Evolutionary conservation across 257 asterid species (phyloP).

Genomic region (Solanum neorickii): DNA sequence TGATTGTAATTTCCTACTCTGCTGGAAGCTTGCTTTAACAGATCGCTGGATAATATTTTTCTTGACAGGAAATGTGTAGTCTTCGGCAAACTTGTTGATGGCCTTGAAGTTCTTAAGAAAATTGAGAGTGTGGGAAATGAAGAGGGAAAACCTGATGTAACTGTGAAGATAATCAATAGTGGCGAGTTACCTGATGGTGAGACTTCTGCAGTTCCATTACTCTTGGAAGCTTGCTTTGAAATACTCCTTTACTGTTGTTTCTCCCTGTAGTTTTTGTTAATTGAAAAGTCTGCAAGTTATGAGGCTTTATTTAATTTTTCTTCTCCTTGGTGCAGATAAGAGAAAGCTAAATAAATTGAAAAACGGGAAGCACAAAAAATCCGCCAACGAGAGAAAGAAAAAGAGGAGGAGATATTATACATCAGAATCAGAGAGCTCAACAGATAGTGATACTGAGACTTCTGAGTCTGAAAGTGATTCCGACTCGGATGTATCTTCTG

Average conservation of each 20-base stretch:
- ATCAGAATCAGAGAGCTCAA: constrained; percentile 78
- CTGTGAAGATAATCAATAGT: constrained; percentile 79
- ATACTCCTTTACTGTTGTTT: not conserved
- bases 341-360: constrained; percentile 30
- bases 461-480: constrained; percentile 84
- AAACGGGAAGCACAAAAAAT: constrained; percentile 72
- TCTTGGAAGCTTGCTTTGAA: not conserved
- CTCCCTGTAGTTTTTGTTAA: not conserved
- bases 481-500: constrained; percentile 51
- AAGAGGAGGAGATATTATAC: constrained; percentile 61
- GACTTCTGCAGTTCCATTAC: constrained; percentile 5
- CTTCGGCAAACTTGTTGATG: constrained; percentile 87
- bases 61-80: constrained; percentile 69
- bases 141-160: constrained; percentile 77
- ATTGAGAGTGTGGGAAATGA: constrained; percentile 83
- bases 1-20: not conserved
- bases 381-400: constrained; percentile 62
- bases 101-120: constrained; percentile 72
- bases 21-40: not conserved
- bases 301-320: not conserved
- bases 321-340: constrained; percentile 14
- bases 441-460: constrained; percentile 61
- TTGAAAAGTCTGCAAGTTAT: constrained; percentile 14
- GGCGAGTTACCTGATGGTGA: constrained; percentile 82
- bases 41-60: not conserved